These are phyloP conservation scores for Chaetomiaceae sp. DNA, from an alignment of 2,329 filamentous ascomycete species.

Conservation along the genomic window DNA sequence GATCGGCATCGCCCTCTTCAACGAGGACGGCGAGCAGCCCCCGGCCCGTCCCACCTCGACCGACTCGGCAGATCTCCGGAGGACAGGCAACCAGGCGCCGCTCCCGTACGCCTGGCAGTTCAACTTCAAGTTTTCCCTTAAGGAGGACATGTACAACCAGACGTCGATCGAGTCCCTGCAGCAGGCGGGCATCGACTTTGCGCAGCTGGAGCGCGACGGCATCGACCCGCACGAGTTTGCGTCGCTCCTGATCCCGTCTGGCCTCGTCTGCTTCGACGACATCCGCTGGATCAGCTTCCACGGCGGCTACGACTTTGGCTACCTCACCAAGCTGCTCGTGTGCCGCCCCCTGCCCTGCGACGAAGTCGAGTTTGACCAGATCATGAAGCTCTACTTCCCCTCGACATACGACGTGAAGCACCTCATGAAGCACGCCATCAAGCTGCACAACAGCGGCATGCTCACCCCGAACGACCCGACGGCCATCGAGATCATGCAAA, in stretches of 20 bases:
- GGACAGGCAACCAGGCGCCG: constrained; percentile 41
- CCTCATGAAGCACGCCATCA: constrained; percentile 84
- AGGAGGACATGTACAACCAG: constrained; percentile 96
- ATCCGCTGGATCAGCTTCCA: constrained; percentile 98
- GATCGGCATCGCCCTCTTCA: constrained; percentile 90
- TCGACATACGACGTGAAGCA: constrained; percentile 95
- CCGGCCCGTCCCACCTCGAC: constrained; percentile 58
- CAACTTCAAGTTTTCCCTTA: constrained; percentile 94
- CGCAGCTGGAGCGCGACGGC: constrained; percentile 75
- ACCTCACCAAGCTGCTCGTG: constrained; percentile 88
- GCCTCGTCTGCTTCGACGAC: constrained; percentile 79
- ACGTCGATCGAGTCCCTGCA: constrained; percentile 88
- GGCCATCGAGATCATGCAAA: constrained; percentile 70
- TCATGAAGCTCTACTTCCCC: constrained; percentile 91
- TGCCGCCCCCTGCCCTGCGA: constrained; percentile 80
- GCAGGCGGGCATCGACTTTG: constrained; percentile 89
- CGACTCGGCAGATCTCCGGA: constrained; percentile 38
- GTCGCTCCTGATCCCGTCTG: constrained; percentile 83
- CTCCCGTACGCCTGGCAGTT: constrained; percentile 96
- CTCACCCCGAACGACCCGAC: constrained; percentile 58
- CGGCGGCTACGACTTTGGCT: constrained; percentile 96
- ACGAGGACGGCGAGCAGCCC: constrained; percentile 80
- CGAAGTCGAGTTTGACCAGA: constrained; percentile 80
- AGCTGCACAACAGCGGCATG: constrained; percentile 60
- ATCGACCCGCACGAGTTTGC: constrained; percentile 90